Base-by-base conservation (phyloP, 2,329 filamentous ascomycete genomes). In the Ophiostoma piceae region DNA sequence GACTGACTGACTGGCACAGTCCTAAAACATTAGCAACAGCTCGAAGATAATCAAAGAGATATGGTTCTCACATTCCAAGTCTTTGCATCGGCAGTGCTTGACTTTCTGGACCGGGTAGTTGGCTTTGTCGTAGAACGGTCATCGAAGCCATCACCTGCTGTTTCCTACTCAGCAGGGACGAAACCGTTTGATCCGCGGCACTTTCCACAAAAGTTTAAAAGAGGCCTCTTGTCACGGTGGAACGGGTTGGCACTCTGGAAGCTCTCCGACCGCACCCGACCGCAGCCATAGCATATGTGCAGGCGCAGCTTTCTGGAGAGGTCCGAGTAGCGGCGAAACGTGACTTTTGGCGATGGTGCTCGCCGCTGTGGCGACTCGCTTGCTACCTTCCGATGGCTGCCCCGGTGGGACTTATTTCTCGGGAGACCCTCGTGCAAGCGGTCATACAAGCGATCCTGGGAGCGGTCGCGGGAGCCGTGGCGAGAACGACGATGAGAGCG, bases 261-360 rank as follows among this genome's bases (percentile, higher is more conserved):
- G 12, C 74, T 75, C 35, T 75, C 75, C 5, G 82, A 83, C 62
- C 82, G 77, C 6, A 79, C 74, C 29, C 76, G 77, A 29, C 79
- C 79, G 70, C 82, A 83, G 35, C 77, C 74, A 57, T 77, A 80
- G 74, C 83, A 85, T 26, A 83, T 79, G 68, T 82, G n/a, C n/a
- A 65, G 19, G 35, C 19, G 32, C 62, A 47, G 37, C 66, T 62
- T 64, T 60, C 16, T 71, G 14, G 51, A 64, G 3, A 57, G 43
- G 9, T 62, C 60, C 9, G 71, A 57, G 37, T 41, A 47, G 26
- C 43, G 70, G 11, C 39, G 64, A 3, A 39, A 65, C 14, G 22
- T 6, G 7, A 14, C 11, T 22, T 14, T 16, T 37, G 35, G 43
- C 11, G 43, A 16, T 16, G 39, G 19, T 16, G 39, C 2, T 4